Evolutionary conservation across 106 monocot species (phyloP), one percentile per base, ranked within the genome.

Genomic region (Iris macrosiphon): DNA sequence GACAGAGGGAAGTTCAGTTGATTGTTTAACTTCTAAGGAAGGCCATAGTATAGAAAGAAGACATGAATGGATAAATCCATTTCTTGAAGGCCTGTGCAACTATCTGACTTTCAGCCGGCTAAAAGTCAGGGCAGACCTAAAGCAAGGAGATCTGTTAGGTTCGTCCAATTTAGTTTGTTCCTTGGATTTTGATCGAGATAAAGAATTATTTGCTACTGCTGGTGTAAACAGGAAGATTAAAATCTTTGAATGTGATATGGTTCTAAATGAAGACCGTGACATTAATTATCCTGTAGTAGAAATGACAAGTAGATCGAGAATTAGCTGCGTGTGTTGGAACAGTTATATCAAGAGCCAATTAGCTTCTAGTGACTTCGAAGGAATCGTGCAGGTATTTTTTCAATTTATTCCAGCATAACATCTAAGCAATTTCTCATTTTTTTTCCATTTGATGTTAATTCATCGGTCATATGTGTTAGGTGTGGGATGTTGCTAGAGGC

Each of bases 331-430:
- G 56, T 92, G 75, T 23, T 92, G 92, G 92, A 92, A 92, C 57
- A 56, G 66, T 31, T 83, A 92, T 49, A 77, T 92, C 32, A 92
- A 92, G 76, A 92, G 71, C 51, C 87, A 92, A 34, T 83, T 92
- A 50, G 86, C 92, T 45, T 86, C 87, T 13, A 92, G 87, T 60
- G 87, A 92, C 53, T 92, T 92, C 49, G 92, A 92, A 56, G 92
- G 92, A 45, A 72, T 75, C 59, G 83, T 92, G 35, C 92, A 92
- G 92, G 92, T 92, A 62, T 11, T 7, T 22, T 24, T 23, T 50
- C n/a, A 16, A 3, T n/a, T 40, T 40, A 39, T 35, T 8, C 53
- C 3, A 48, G 14, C 9, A 38, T 32, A 15, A 4, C 9, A 48
- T 17, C 61, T 1, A n/a, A n/a, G 34, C 25, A 32, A 29, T 37